These are phyloP conservation scores for Jatropha podagrica DNA, from an alignment of 441 rosid species.

Conservation along the genomic window DNA sequence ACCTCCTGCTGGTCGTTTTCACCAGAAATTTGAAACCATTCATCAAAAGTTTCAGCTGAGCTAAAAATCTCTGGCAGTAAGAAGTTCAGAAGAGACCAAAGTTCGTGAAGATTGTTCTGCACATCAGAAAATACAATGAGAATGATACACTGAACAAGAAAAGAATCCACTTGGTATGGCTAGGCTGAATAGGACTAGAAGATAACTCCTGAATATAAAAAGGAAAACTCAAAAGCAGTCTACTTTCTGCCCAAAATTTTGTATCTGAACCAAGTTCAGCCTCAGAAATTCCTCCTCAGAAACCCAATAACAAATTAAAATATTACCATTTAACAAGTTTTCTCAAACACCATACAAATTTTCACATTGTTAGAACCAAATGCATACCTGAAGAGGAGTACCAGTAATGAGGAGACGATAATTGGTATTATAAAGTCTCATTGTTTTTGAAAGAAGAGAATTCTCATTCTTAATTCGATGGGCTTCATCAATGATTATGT, in stretches of 20 bases:
- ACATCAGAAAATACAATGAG: slow-evolving; percentile 19
- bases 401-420: slow-evolving; percentile 98
- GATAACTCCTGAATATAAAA: background rate
- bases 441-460: slow-evolving; percentile 96
- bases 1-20: slow-evolving; percentile 99
- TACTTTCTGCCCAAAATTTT: background rate
- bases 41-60: slow-evolving; percentile 99
- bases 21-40: slow-evolving; percentile 99
- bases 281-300: background rate
- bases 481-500: slow-evolving; percentile 96
- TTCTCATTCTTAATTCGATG: slow-evolving; percentile 98
- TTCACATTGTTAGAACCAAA: slow-evolving; percentile 9
- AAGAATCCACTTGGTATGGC: background rate
- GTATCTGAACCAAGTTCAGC: background rate
- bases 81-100: slow-evolving; percentile 98
- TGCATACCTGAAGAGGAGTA: slow-evolving; percentile 94
- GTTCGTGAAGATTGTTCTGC: slow-evolving; percentile 99
- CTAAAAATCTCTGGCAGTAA: slow-evolving; percentile 93
- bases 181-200: background rate
- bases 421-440: slow-evolving; percentile 92
- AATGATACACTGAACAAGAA: slow-evolving; percentile 14
- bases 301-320: background rate
- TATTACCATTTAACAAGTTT: background rate
- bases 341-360: background rate
- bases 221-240: background rate